A percentile compares a stretch with the other conserved stretches of the same genome.
Conservation (phyloP, 2,329 filamentous ascomycete species). For the Dactylellina drechsleri region DNA sequence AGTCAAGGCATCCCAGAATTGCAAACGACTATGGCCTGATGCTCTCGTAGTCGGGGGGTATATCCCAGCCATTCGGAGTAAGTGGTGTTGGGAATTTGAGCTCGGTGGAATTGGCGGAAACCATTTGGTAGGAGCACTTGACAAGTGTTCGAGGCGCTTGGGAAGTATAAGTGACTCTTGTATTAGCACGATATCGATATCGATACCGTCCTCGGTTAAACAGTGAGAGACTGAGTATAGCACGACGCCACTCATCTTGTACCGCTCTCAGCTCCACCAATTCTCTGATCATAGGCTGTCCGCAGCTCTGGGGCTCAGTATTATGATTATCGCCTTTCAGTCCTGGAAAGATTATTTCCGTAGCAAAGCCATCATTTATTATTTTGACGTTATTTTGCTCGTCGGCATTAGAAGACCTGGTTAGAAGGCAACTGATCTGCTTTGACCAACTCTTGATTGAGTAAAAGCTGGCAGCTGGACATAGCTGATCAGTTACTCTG, state of each 20-base stretch:
- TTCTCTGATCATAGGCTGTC: slow-evolving; percentile 6
- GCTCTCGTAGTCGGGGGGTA: no score
- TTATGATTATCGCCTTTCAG: neutral
- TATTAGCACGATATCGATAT: slow-evolving; percentile 5
- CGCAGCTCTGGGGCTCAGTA: neutral
- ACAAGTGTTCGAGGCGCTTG: slow-evolving; percentile 14
- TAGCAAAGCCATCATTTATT: slow-evolving; percentile 6
- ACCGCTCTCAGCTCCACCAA: neutral
- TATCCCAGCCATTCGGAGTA: no score
- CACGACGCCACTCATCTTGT: neutral
- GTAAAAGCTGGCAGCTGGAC: slow-evolving; percentile 6
- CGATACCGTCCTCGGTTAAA: slow-evolving; percentile 2
- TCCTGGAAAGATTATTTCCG: slow-evolving; percentile 8
- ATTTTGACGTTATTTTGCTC: slow-evolving; percentile 14
- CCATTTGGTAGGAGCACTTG: neutral
- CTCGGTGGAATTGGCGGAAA: neutral
- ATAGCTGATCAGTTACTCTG: neutral
- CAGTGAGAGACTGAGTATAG: neutral
- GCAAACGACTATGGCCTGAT: no score
- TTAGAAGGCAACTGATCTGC: neutral
- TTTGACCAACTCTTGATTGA: slow-evolving; percentile 19
- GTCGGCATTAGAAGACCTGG: neutral
- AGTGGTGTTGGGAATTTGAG: neutral
- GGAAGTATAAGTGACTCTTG: slow-evolving; percentile 3
- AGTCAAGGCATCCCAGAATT: neutral